phyloP scores from a whole-genome alignment of 805 yeast genomes.

The Pichia kluyveri region DNA sequence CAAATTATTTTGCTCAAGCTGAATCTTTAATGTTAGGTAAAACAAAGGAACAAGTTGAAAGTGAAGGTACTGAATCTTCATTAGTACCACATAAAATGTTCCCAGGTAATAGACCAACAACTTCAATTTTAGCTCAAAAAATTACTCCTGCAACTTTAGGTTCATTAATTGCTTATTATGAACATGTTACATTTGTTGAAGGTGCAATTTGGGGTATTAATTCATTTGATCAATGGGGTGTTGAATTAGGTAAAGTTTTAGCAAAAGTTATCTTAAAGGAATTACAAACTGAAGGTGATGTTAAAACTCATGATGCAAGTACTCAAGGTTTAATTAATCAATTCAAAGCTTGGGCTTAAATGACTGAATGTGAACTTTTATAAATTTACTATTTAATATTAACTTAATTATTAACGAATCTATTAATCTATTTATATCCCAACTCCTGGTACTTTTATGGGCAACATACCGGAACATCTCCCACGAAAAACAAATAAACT shows the following conservation, averaged over 20 bases:
- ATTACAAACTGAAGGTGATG: constrained; percentile 52
- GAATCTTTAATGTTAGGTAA: constrained; percentile 98
- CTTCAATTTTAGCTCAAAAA: constrained; percentile 90
- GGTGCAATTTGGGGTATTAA: constrained; percentile 99
- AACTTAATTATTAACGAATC: no score
- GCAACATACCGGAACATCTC: no score
- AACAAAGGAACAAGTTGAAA: constrained; percentile 69
- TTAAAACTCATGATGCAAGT: constrained; percentile 75
- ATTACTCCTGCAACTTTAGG: constrained; percentile 96
- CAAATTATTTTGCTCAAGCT: constrained; percentile 96
- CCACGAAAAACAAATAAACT: no score
- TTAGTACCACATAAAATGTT: constrained; percentile 93
- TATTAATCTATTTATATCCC: no score
- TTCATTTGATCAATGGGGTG: constrained; percentile 99
- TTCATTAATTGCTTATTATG: constrained; percentile 95
- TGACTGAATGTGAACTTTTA: background rate
- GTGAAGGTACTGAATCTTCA: constrained; percentile 77
- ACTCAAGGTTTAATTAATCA: constrained; percentile 91
- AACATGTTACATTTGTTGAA: constrained; percentile 93
- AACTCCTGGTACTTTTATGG: no score
- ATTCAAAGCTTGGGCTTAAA: constrained; percentile 76
- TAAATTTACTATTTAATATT: background rate
- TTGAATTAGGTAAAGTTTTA: constrained; percentile 94
- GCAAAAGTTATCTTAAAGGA: constrained; percentile 94
- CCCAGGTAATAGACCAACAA: constrained; percentile 98